Evolutionary conservation across 148 eudicot species (phyloP).

Genomic region (Rhododendron henanense): DNA sequence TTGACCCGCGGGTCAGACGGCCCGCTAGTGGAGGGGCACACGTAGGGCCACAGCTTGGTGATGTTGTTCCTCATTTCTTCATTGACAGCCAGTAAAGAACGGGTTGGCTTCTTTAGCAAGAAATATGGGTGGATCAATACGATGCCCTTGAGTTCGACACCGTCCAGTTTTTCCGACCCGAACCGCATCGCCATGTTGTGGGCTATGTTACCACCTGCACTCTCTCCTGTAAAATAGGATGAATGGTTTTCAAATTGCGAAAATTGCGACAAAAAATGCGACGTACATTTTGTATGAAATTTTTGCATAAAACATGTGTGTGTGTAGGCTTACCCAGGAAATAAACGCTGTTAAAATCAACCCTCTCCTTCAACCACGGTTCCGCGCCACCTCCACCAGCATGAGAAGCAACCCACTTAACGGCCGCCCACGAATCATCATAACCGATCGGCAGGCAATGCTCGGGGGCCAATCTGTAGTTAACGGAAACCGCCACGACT

Average conservation of each 20-base stretch:
- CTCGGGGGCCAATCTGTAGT: slow-evolving; percentile 57
- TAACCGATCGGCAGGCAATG: slow-evolving; percentile 36
- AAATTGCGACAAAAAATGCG: too few species aligned
- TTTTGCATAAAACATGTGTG: too few species aligned
- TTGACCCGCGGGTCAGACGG: slow-evolving; percentile 29
- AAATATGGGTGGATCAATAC: slow-evolving; percentile 40
- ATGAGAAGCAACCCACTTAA: slow-evolving; percentile 49
- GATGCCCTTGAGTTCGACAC: slow-evolving; percentile 18
- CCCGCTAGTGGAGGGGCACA: slow-evolving; percentile 19
- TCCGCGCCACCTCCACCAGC: slow-evolving; percentile 22
- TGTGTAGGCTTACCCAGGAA: neutral
- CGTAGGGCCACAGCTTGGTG: slow-evolving; percentile 19
- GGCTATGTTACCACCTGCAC: slow-evolving; percentile 52
- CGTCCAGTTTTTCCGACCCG: neutral
- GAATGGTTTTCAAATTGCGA: neutral
- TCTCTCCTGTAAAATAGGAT: slow-evolving; percentile 33
- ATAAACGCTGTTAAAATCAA: slow-evolving; percentile 25
- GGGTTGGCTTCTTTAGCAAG: neutral
- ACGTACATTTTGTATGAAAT: too few species aligned
- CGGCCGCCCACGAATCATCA: slow-evolving; percentile 47
- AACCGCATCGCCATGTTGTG: slow-evolving; percentile 35
- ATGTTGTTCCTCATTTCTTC: neutral
- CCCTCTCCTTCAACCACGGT: slow-evolving; percentile 38
- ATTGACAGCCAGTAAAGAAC: neutral
- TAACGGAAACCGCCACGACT: slow-evolving; percentile 29